Percentiles rank a stretch among this genome's conserved stretches.
Evolutionary conservation across 169 alveolate genomes (phyloP).

Genomic region (Plasmodium relictum): DNA sequence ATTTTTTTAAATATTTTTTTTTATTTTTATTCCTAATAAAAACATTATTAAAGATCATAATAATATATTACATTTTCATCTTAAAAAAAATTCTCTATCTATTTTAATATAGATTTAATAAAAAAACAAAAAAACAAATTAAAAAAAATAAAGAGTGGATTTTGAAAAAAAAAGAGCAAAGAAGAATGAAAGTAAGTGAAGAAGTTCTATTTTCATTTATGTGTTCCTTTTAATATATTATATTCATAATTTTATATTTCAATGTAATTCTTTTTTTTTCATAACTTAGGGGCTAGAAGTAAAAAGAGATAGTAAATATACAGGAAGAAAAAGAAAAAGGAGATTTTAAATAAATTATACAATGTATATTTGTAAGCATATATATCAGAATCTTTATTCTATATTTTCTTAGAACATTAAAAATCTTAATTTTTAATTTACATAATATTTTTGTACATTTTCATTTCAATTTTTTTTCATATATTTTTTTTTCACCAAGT

Average conservation of each 20-base stretch:
- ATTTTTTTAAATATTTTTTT: too few relatives aligned
- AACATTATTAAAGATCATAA: too few relatives aligned
- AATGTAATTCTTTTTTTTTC: conserved; percentile 18
- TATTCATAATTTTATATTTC: conserved; percentile 4
- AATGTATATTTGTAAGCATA: conserved; percentile 7
- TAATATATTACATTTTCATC: too few relatives aligned
- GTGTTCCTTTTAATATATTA: not conserved
- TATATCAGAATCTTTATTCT: conserved; percentile 11
- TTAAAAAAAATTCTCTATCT: too few relatives aligned
- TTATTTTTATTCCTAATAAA: too few relatives aligned
- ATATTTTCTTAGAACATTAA: conserved; percentile 15
- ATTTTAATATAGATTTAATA: conserved; percentile 38
- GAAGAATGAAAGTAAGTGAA: conserved; percentile 87
- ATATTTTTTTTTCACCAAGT: too few relatives aligned
- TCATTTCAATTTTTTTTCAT: not conserved
- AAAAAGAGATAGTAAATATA: conserved; percentile 95
- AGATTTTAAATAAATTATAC: conserved; percentile 77
- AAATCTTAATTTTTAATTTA: conserved; percentile 14
- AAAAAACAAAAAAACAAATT: conserved; percentile 78
- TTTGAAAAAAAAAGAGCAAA: conserved; percentile 94
- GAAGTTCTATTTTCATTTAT: not conserved
- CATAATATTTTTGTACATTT: not conserved
- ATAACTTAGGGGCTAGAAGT: conserved; percentile 91
- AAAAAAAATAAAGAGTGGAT: conserved; percentile 90
- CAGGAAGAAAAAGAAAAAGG: conserved; percentile 95